Evolutionary conservation across 495 filamentous ascomycete species (phyloP).

Genomic region (Glarea lozoyensis): DNA sequence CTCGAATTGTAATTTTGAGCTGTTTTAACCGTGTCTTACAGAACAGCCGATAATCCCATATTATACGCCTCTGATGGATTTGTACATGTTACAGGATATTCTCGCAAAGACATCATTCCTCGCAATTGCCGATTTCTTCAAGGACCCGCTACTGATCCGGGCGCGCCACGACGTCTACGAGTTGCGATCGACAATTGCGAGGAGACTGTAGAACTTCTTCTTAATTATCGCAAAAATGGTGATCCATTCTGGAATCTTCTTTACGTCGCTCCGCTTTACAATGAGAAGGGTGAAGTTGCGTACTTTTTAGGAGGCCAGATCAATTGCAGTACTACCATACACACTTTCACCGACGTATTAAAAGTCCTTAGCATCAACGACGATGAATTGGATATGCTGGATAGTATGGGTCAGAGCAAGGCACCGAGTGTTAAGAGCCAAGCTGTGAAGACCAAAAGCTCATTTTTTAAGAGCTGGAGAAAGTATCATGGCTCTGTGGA

Average conservation of each 20-base stretch:
- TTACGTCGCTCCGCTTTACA: slow-evolving; percentile 39
- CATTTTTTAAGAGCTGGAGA: slow-evolving; percentile 25
- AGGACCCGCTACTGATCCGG: slow-evolving; percentile 34
- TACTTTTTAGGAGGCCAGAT: slow-evolving; percentile 49
- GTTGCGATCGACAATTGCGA: slow-evolving; percentile 29
- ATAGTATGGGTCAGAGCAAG: slow-evolving; percentile 14
- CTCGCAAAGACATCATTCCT: slow-evolving; percentile 34
- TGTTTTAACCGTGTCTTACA: slow-evolving; percentile 1
- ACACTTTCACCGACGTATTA: slow-evolving; percentile 37
- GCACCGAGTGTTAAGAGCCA: slow-evolving; percentile 5
- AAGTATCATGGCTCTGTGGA: slow-evolving; percentile 18
- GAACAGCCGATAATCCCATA: slow-evolving; percentile 40
- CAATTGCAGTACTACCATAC: slow-evolving; percentile 44
- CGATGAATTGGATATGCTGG: slow-evolving; percentile 23
- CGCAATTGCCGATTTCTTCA: slow-evolving; percentile 45
- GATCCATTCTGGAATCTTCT: slow-evolving; percentile 48
- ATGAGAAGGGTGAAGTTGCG: slow-evolving; percentile 29
- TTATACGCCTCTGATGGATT: slow-evolving; percentile 43
- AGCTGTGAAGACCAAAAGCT: slow-evolving; percentile 11
- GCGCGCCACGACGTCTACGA: slow-evolving; percentile 30
- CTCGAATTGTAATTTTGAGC: not conserved
- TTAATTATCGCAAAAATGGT: slow-evolving; percentile 44
- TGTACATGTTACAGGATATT: slow-evolving; percentile 37
- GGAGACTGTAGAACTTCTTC: slow-evolving; percentile 40
- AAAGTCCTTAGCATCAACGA: slow-evolving; percentile 28